phyloP scores from a whole-genome alignment of 2,329 filamentous ascomycete genomes.

The Microdochium paspali region DNA sequence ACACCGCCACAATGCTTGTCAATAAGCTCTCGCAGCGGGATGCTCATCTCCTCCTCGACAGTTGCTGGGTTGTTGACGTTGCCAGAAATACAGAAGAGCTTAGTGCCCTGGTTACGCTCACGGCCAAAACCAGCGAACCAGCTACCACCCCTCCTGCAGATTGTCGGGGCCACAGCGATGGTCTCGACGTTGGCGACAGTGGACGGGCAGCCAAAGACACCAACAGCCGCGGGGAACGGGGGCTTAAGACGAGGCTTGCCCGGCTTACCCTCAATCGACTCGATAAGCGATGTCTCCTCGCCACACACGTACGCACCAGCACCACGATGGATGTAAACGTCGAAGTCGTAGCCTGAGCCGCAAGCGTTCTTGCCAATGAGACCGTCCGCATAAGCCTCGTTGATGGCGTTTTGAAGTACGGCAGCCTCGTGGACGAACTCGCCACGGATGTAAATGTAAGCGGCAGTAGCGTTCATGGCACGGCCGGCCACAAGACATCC shows the following conservation, averaged over 20 bases:
- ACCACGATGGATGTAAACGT: conserved; percentile 92
- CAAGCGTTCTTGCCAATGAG: conserved; percentile 98
- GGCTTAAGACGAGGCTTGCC: conserved; percentile 98
- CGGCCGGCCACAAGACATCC: conserved; percentile 92
- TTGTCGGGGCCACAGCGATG: conserved; percentile 88
- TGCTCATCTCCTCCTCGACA: conserved; percentile 99
- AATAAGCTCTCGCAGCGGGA: conserved; percentile 89
- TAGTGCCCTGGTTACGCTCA: conserved; percentile 93
- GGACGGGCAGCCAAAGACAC: conserved; percentile 94
- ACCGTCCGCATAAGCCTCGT: conserved; percentile 92
- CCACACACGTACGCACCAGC: conserved; percentile 97
- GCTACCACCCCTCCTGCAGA: conserved; percentile 79
- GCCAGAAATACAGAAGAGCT: conserved; percentile 96
- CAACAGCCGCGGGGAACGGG: conserved; percentile 93
- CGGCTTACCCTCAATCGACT: conserved; percentile 96
- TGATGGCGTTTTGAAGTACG: conserved; percentile 87
- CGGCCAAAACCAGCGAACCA: conserved; percentile 95
- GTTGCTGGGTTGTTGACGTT: conserved; percentile 98
- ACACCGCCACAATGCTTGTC: conserved; percentile 98
- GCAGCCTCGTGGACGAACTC: conserved; percentile 96
- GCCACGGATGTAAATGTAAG: conserved; percentile 98
- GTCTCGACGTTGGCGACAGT: conserved; percentile 99
- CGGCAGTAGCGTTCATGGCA: conserved; percentile 97
- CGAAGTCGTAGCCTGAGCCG: conserved; percentile 93
- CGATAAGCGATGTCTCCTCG: conserved; percentile 96